These are phyloP conservation scores for Euphorbia peplus DNA, from an alignment of 345 rosid species.

Conservation along the genomic window DNA sequence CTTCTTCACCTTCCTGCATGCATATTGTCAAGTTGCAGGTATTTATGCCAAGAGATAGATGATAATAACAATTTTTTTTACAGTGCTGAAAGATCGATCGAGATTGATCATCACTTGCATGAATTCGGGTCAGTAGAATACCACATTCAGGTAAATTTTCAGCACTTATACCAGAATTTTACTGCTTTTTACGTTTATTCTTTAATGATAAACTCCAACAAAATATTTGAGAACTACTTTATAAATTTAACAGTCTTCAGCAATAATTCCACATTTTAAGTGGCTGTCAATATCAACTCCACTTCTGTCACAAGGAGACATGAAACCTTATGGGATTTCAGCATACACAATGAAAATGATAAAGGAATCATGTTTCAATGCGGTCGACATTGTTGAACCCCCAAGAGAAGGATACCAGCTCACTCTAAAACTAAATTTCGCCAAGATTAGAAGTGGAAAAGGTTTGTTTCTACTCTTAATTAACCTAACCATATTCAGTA, in stretches of 20 bases:
- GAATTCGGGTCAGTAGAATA: conserved; percentile 81
- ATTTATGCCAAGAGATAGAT: not conserved
- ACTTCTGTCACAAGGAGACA: conserved; percentile 48
- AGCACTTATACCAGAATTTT: not conserved
- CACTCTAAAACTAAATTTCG: conserved; percentile 57
- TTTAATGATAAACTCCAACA: not conserved
- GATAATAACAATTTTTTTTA: conserved; percentile 15
- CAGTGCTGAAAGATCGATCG: conserved; percentile 60
- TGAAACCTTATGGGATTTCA: conserved; percentile 41
- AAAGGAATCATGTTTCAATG: conserved; percentile 46
- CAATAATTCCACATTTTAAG: conserved; percentile 42
- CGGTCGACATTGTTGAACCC: conserved; percentile 69
- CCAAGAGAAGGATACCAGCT: conserved; percentile 79
- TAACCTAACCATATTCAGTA: not conserved
- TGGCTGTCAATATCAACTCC: conserved; percentile 64
- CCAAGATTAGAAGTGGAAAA: conserved; percentile 57
- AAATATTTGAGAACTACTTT: not conserved
- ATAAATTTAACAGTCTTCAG: conserved; percentile 49
- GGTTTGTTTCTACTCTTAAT: conserved; percentile 36
- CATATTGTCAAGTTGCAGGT: not conserved
- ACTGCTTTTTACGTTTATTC: not conserved
- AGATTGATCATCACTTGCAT: conserved; percentile 66
- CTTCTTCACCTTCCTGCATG: not conserved
- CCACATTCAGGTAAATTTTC: conserved; percentile 57
- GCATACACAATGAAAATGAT: conserved; percentile 37